Evolutionary conservation across 1,284 basidiomycete species (phyloP), one percentile per base, ranked within the genome.

Genomic region (Austroboletus novae-zelandiae): DNA sequence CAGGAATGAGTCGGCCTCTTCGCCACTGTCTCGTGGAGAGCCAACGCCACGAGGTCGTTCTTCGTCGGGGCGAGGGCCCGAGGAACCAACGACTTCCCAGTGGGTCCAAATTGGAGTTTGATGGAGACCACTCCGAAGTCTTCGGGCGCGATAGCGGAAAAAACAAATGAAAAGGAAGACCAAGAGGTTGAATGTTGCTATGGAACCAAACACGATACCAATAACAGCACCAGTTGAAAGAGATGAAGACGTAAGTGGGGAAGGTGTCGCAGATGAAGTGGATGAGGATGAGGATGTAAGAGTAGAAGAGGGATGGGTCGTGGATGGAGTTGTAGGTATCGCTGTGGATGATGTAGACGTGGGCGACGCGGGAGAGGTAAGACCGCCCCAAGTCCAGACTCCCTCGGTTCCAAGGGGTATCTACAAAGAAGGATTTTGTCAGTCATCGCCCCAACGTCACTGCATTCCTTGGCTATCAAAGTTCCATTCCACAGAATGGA

Each of bases 1-100:
- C 4, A 86, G 70, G 71, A 86, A 84, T 0, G 84, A 73, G 57
- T 85, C 83, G 3, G 65, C 70, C 64, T 86, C 84, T 60, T 84
- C 84, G 8, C 84, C 85, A 48, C 81, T 86, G 25, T 76, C 75
- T 13, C 83, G 73, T 1, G 84, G 82, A 17, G 80, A 81, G 39
- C 83, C 81, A 62, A 85, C 79, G 30, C 80, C 84, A n/a, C 77
- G 74, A 1, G 70, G 62, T 17, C 71, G 68, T 13, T 66, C 67
- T 9, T 70, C 74, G 35, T 67, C 57, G 4, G 48, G 49, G 9
- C 45, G 51, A 39, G 41, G 48, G 1, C 48, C 58, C 7, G 54
- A 50, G 1, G 69, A 64, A 6, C 67, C 60, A 18, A 82, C 69
- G 31, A 81, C 66, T 49, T 76, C 70, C 69, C 80, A 83, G 20